Conservation (phyloP, 768 basidiomycete species). For the Hygrocybe punicea region DNA sequence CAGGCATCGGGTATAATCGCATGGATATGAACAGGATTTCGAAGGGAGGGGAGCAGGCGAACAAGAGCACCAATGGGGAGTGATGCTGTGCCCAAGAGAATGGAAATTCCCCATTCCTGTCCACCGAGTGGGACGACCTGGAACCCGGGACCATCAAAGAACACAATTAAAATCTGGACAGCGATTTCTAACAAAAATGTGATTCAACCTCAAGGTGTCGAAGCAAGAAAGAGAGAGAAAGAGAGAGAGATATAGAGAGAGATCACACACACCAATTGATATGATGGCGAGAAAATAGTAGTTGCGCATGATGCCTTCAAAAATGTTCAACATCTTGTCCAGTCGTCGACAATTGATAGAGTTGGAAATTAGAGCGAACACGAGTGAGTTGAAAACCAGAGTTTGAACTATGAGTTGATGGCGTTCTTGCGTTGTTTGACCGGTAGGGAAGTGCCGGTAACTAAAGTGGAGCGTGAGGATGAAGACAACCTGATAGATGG, state of each 20-base stretch:
- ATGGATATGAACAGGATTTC: constrained; percentile 43
- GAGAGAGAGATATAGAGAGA: background rate
- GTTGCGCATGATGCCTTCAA: constrained; percentile 77
- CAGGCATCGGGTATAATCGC: no score
- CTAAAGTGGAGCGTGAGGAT: constrained; percentile 87
- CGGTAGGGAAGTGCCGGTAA: constrained; percentile 43
- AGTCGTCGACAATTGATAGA: constrained; percentile 88
- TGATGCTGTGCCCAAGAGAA: constrained; percentile 82
- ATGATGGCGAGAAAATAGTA: constrained; percentile 84
- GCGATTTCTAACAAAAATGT: constrained; percentile 69
- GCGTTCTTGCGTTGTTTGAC: constrained; percentile 29
- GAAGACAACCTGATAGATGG: constrained; percentile 77
- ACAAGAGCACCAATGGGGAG: constrained; percentile 83
- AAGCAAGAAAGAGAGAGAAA: constrained; percentile 51
- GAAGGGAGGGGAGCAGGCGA: constrained; percentile 76
- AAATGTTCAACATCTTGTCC: constrained; percentile 83
- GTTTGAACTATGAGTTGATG: constrained; percentile 62
- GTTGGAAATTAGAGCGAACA: constrained; percentile 96
- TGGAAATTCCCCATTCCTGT: constrained; percentile 89
- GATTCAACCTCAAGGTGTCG: no score
- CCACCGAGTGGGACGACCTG: constrained; percentile 76
- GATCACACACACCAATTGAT: constrained; percentile 60
- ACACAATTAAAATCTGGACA: constrained; percentile 84
- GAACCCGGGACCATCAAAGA: constrained; percentile 89
- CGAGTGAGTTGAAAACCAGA: constrained; percentile 96